These are phyloP conservation scores for Russula dissimulans DNA, from an alignment of 768 basidiomycete species.

Conservation along the genomic window DNA sequence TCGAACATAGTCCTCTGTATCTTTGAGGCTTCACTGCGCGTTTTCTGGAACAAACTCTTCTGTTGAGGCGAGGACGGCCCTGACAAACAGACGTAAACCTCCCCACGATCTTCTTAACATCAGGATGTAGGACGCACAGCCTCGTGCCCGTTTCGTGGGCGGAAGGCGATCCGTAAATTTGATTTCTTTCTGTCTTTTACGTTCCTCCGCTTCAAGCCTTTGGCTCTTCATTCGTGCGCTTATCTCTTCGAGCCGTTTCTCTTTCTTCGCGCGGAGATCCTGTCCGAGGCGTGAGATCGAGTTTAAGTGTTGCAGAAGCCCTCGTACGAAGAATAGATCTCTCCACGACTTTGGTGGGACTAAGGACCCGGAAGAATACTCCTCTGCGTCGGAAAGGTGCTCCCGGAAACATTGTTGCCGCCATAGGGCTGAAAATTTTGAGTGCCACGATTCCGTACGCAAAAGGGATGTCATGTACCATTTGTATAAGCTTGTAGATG, in stretches of 20 bases:
- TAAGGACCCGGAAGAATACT: neutral
- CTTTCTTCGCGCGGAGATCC: slow-evolving; percentile 44
- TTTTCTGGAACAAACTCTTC: slow-evolving; percentile 72
- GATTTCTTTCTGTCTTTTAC: slow-evolving; percentile 68
- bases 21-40: slow-evolving; percentile 59
- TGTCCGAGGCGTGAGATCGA: slow-evolving; percentile 7
- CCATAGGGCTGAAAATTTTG: slow-evolving; percentile 19
- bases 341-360: slow-evolving; percentile 11
- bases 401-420: slow-evolving; percentile 13
- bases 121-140: slow-evolving; percentile 36
- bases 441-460: neutral
- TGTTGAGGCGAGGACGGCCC: slow-evolving; percentile 38
- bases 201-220: slow-evolving; percentile 60
- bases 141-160: slow-evolving; percentile 50
- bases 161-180: slow-evolving; percentile 66
- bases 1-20: slow-evolving; percentile 53
- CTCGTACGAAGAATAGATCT: slow-evolving; percentile 16
- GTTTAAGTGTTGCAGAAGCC: slow-evolving; percentile 7
- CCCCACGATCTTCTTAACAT: slow-evolving; percentile 3
- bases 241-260: slow-evolving; percentile 53
- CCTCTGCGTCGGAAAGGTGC: slow-evolving; percentile 2
- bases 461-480: slow-evolving; percentile 11
- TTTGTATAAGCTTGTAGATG: slow-evolving; percentile 17
- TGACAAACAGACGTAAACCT: slow-evolving; percentile 21
- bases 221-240: slow-evolving; percentile 54